phyloP scores from a whole-genome alignment of 345 rosid species.

The Populus ilicifolia region DNA sequence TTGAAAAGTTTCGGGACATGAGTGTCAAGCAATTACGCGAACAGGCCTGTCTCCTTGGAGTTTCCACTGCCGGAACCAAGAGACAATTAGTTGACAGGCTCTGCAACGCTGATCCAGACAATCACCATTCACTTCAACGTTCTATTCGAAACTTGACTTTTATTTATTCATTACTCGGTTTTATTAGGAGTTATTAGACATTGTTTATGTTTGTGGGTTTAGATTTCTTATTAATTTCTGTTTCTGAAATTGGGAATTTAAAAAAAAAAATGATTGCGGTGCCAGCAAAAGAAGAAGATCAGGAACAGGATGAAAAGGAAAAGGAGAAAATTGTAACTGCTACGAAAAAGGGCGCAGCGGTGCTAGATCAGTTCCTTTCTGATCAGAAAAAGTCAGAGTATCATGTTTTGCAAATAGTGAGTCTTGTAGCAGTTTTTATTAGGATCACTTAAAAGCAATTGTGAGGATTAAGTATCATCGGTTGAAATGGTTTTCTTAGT shows the following conservation, averaged over 20 bases:
- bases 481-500: background rate
- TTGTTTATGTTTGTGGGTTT: too few relatives aligned
- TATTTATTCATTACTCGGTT: background rate
- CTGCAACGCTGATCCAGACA: slow-evolving; percentile 29
- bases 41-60: slow-evolving; percentile 50
- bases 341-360: slow-evolving; percentile 77
- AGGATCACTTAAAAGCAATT: background rate
- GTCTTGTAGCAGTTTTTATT: background rate
- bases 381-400: slow-evolving; percentile 65
- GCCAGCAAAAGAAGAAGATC: slow-evolving; percentile 36
- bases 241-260: too few relatives aligned
- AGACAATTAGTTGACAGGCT: slow-evolving; percentile 63
- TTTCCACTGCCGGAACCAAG: slow-evolving; percentile 59
- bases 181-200: background rate
- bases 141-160: background rate
- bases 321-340: slow-evolving; percentile 60
- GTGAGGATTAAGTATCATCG: background rate
- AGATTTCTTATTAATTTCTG: too few relatives aligned
- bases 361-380: slow-evolving; percentile 72
- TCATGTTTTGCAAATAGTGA: slow-evolving; percentile 68
- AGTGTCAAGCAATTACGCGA: slow-evolving; percentile 67
- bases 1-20: slow-evolving; percentile 52
- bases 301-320: slow-evolving; percentile 25
- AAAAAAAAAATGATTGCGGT: background rate
- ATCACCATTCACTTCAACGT: slow-evolving; percentile 22